Percentiles rank a stretch among this genome's conserved stretches.
Conservation (phyloP, 2,329 filamentous ascomycete genomes). For the Fusarium lateritium region DNA sequence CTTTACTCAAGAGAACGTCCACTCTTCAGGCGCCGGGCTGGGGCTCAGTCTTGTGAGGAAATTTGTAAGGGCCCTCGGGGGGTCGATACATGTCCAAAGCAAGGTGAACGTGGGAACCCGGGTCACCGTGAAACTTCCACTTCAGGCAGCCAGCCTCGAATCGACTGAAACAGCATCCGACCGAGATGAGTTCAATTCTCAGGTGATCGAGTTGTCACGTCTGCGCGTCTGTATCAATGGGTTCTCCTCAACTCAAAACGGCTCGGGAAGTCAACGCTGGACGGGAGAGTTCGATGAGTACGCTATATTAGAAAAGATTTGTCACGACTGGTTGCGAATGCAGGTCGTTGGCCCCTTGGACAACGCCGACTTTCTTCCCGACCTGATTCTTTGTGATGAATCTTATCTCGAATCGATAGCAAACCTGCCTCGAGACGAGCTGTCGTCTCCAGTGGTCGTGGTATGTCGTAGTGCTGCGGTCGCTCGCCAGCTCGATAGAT, state of each 20-base stretch:
- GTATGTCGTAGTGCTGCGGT: constrained; percentile 52
- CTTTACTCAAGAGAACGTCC: constrained; percentile 74
- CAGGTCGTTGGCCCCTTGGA: constrained; percentile 18
- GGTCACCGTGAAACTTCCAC: constrained; percentile 53
- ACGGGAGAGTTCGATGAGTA: constrained; percentile 14
- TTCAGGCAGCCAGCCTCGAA: constrained; percentile 31
- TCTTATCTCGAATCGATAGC: constrained; percentile 6
- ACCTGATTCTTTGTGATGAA: constrained; percentile 48
- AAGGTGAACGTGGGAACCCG: constrained; percentile 55
- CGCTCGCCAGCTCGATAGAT: constrained; percentile 46
- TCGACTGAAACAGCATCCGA: constrained; percentile 8
- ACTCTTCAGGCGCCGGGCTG: constrained; percentile 73
- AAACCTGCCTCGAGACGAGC: constrained; percentile 1
- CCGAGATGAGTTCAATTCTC: constrained; percentile 49
- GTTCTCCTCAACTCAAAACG: not conserved
- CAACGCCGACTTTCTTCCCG: constrained; percentile 34
- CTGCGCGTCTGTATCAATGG: constrained; percentile 47
- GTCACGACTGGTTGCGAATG: constrained; percentile 33
- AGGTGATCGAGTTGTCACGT: constrained; percentile 49
- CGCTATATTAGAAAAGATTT: constrained; percentile 18
- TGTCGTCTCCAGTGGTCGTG: constrained; percentile 49
- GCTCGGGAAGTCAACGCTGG: constrained; percentile 1
- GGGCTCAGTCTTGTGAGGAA: constrained; percentile 75
- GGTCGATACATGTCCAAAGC: constrained; percentile 70
- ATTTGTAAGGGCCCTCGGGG: constrained; percentile 72